Percentiles rank a stretch among this genome's conserved stretches.
Evolutionary conservation across 139 green algal genomes (phyloP).

Genomic region (Coelastrella sp.): DNA sequence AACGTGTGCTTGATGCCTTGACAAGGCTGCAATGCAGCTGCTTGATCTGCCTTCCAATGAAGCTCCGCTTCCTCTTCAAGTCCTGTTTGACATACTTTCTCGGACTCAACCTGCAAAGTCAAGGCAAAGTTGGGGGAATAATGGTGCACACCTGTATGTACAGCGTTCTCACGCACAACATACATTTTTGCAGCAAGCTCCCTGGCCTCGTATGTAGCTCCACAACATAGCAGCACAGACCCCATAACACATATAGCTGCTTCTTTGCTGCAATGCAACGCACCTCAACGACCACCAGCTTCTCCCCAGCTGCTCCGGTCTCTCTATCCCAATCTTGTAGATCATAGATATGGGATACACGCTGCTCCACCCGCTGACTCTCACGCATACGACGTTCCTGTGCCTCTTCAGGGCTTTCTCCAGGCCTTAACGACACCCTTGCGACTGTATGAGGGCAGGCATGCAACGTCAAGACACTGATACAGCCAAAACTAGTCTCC

Average conservation of each 20-base stretch:
- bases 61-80: slow-evolving; percentile 83
- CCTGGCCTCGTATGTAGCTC: background rate
- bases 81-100: slow-evolving; percentile 79
- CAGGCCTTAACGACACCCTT: slow-evolving; percentile 36
- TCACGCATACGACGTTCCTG: slow-evolving; percentile 73
- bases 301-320: slow-evolving; percentile 65
- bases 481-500: too few relatives aligned
- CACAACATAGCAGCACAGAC: background rate
- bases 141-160: background rate
- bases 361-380: slow-evolving; percentile 73
- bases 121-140: background rate
- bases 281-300: slow-evolving; percentile 86
- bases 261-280: background rate
- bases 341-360: slow-evolving; percentile 63
- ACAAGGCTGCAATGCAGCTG: slow-evolving; percentile 67
- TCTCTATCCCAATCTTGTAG: slow-evolving; percentile 58
- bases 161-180: background rate
- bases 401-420: slow-evolving; percentile 71
- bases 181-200: background rate
- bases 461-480: background rate
- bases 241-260: too few relatives aligned
- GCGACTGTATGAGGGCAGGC: background rate
- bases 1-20: slow-evolving; percentile 81
- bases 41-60: slow-evolving; percentile 82
- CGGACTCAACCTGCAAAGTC: slow-evolving; percentile 56